A percentile compares a stretch with the other conserved stretches of the same genome.
Evolutionary conservation across 495 filamentous ascomycete species (phyloP).

Genomic region (Aspergillus coremiiformis): DNA sequence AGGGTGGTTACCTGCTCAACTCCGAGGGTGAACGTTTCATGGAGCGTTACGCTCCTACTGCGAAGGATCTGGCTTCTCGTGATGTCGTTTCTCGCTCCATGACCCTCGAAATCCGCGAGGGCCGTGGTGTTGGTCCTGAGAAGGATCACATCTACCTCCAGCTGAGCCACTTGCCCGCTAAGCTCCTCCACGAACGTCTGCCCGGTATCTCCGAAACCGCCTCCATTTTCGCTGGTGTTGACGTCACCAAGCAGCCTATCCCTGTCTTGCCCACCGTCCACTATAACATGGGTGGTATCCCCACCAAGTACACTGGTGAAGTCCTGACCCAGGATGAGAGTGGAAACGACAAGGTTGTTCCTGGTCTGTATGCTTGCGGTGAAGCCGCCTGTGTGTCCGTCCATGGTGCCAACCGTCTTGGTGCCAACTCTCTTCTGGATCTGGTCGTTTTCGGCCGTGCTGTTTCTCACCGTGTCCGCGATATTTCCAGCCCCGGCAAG

Average conservation of each 20-base stretch:
- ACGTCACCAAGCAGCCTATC: conserved; percentile 93
- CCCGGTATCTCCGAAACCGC: conserved; percentile 98
- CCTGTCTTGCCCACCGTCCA: conserved; percentile 95
- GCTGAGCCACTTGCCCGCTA: conserved; percentile 83
- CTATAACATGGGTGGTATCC: conserved; percentile 99
- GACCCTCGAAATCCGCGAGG: conserved; percentile 95
- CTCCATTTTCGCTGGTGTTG: conserved; percentile 91
- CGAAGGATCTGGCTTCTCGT: conserved; percentile 90
- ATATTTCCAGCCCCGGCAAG: conserved; percentile 74
- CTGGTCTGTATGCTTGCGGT: conserved; percentile 91
- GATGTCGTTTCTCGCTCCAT: conserved; percentile 95
- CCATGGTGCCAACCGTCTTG: conserved; percentile 94
- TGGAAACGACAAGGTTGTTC: conserved; percentile 87
- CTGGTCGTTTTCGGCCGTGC: conserved; percentile 95
- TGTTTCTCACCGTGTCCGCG: conserved; percentile 90
- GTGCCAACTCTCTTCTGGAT: conserved; percentile 96
- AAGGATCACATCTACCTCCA: conserved; percentile 98
- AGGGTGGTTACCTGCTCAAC: conserved; percentile 96
- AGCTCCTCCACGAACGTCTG: conserved; percentile 89
- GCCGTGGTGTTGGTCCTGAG: conserved; percentile 88
- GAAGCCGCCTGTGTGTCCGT: conserved; percentile 96
- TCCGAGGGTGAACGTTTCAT: conserved; percentile 97
- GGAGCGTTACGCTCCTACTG: conserved; percentile 95
- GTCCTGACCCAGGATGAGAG: conserved; percentile 75
- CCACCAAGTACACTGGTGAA: conserved; percentile 93